Evolutionary conservation across 805 yeast genomes (phyloP).

Genomic region (Candida hungchunana): DNA sequence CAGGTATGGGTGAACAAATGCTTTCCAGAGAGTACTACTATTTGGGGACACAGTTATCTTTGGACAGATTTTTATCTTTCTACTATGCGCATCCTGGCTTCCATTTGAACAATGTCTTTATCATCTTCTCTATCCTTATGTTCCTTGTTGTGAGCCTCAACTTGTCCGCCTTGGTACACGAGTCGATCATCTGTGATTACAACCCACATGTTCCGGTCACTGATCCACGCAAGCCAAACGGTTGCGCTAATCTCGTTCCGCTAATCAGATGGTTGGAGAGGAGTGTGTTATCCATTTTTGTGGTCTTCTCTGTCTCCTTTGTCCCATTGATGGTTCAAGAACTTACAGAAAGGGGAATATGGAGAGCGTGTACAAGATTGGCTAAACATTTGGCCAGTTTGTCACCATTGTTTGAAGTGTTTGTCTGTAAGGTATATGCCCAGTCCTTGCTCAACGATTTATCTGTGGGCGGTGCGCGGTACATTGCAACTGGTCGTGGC

Average conservation of each 20-base stretch:
- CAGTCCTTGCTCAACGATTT: conserved; percentile 64
- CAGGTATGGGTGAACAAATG: conserved; percentile 90
- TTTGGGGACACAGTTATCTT: conserved; percentile 69
- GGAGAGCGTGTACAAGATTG: conserved; percentile 61
- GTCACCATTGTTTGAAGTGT: conserved; percentile 76
- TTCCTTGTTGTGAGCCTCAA: conserved; percentile 55
- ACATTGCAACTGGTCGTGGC: conserved; percentile 80
- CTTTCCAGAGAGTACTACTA: conserved; percentile 78
- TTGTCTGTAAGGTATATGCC: conserved; percentile 74
- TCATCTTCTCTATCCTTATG: conserved; percentile 63
- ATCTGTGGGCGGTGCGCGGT: conserved; percentile 75
- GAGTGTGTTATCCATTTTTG: conserved; percentile 67
- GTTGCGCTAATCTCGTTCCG: conserved; percentile 70
- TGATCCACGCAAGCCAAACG: conserved; percentile 57
- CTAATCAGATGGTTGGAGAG: conserved; percentile 72
- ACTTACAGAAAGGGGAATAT: conserved; percentile 69
- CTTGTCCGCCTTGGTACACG: conserved; percentile 59
- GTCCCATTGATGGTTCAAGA: conserved; percentile 77
- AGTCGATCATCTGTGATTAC: conserved; percentile 57
- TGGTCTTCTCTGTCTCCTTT: conserved; percentile 70
- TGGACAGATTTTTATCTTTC: conserved; percentile 74
- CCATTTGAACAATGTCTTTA: conserved; percentile 74
- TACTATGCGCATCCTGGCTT: conserved; percentile 87
- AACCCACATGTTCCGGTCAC: conserved; percentile 55
- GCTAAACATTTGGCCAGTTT: conserved; percentile 64